Evolutionary conservation across 495 filamentous ascomycete genomes (phyloP), one percentile per base, ranked within the genome.

Genomic region (Pseudevernia furfuracea): DNA sequence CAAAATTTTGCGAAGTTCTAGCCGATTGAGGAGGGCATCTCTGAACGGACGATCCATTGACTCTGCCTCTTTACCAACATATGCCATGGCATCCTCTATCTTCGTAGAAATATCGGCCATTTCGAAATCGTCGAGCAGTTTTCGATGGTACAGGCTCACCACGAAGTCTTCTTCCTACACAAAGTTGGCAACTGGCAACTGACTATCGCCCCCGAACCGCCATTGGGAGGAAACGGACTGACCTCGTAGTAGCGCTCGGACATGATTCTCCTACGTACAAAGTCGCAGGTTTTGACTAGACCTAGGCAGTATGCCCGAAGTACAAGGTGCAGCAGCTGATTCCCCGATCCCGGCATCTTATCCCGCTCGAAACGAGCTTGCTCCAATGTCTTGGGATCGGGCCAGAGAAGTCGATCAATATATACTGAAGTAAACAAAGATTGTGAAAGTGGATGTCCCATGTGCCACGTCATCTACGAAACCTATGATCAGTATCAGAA

Each of bases 161-260:
- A 92, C 89, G 68, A 97, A 97, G 70, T 98, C 94, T 75, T 98
- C 94, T 76, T 98, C 94, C 89, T 95, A 68, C 62, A 43, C n/a
- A 49, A 56, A 62, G 44, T 65, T 44, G 30, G 57, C 46, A 48
- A 11, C 3, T 52, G 48, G 57, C 10, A 19, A 12, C n/a, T n/a
- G n/a, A n/a, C n/a, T n/a, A 32, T 32, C 28, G 25, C 21, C 41
- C 32, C 37, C 28, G 23, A 61, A 17, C 10, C 3, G 4, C 25
- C 23, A 14, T 52, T 2, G 38, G 37, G 37, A 64, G 23, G 61
- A 53, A 36, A 58, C 56, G n/a, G 30, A 74, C 72, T 69, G 68
- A 92, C 90, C 82, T 98, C 94, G 71, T 90, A 96, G 68, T 86
- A 96, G 68, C 92, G 87, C 73, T 96, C 90, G 30, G 78, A 76